A percentile compares a stretch with the other conserved stretches of the same genome.
Conservation (phyloP, 2,329 filamentous ascomycete genomes). For the Venturia carpophila region DNA sequence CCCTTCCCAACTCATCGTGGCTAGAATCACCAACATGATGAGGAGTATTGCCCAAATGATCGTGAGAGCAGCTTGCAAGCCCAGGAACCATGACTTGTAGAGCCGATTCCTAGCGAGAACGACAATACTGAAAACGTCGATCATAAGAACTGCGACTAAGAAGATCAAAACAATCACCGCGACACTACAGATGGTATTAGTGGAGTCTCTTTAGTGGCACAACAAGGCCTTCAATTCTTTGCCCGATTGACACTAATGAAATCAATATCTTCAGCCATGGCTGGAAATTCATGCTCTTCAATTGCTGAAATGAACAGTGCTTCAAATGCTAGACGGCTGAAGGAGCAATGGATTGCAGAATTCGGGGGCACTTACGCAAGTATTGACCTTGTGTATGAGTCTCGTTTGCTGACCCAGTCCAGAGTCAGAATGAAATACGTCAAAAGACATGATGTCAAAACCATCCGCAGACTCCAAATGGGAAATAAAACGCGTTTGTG, state of each 20-base stretch:
- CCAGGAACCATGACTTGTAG: not conserved
- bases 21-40: not conserved
- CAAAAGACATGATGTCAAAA: slow-evolving; percentile 1
- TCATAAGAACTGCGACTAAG: not conserved
- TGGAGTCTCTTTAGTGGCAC: not conserved
- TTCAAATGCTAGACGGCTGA: not conserved
- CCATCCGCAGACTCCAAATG: not conserved
- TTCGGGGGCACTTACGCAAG: not conserved
- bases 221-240: not conserved
- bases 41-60: slow-evolving; percentile 7
- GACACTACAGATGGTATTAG: not conserved
- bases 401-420: not conserved
- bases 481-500: not conserved
- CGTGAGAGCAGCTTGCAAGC: not conserved
- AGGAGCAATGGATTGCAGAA: not conserved
- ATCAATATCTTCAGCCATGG: not conserved
- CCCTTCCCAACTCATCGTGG: not conserved
- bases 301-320: not conserved
- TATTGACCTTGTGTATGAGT: not conserved
- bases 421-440: not conserved
- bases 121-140: slow-evolving; percentile 6
- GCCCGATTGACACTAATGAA: not conserved
- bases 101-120: slow-evolving; percentile 8
- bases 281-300: not conserved
- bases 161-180: not conserved